A percentile compares a stretch with the other conserved stretches of the same genome.
Conservation (phyloP, 495 filamentous ascomycete species). For the Aspergillus baeticus region DNA sequence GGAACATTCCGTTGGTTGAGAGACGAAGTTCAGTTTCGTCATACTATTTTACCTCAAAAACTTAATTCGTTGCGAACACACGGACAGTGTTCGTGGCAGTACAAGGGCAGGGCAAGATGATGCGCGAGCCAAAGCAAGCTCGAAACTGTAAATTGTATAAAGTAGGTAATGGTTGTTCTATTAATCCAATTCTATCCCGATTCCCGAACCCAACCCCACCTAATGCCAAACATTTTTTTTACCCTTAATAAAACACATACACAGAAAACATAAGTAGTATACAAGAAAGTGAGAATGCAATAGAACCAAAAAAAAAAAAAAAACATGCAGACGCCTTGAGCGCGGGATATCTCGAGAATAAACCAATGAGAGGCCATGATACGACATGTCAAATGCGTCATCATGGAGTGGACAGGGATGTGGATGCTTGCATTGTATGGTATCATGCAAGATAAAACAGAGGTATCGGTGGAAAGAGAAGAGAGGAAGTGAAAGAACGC, state of each 20-base stretch:
- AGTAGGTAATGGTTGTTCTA: no score
- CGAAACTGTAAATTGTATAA: no score
- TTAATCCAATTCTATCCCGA: no score
- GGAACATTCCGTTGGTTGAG: no score
- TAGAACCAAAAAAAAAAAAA: not conserved
- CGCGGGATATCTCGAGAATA: conserved; percentile 6
- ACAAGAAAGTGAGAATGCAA: conserved; percentile 8
- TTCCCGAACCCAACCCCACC: no score
- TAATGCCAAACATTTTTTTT: not conserved
- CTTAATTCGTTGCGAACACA: no score
- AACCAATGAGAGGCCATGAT: not conserved
- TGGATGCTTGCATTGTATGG: not conserved
- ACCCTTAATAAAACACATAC: not conserved
- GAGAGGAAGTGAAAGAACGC: not conserved
- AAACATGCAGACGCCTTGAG: not conserved
- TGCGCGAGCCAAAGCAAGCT: no score
- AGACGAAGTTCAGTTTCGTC: no score
- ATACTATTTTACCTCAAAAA: no score
- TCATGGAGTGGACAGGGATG: not conserved
- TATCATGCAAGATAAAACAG: not conserved
- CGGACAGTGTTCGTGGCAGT: no score
- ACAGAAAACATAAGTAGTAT: not conserved
- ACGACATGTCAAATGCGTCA: conserved; percentile 7
- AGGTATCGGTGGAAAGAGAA: not conserved
- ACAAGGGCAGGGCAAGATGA: no score